Evolutionary conservation across 164 flowering plant species (phyloP).

Genomic region (Nelumbo lutea): DNA sequence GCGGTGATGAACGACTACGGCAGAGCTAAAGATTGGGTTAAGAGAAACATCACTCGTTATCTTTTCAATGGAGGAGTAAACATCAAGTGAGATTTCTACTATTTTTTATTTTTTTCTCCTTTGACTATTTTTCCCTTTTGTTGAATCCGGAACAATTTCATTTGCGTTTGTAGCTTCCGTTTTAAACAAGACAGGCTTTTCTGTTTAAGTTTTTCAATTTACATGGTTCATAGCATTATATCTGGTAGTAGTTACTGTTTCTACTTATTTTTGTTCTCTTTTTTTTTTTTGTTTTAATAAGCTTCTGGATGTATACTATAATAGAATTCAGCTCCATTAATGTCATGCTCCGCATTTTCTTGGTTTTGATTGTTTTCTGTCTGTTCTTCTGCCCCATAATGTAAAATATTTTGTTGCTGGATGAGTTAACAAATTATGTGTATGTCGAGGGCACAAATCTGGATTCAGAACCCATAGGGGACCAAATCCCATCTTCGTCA

Average conservation of each 20-base stretch:
- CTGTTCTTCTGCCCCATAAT: no score
- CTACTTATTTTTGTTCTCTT: no score
- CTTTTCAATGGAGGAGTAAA: slow-evolving; percentile 50
- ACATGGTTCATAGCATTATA: not conserved
- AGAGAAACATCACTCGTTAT: slow-evolving; percentile 41
- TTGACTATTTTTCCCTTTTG: not conserved
- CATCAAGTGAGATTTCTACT: slow-evolving; percentile 37
- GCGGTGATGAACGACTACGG: slow-evolving; percentile 19
- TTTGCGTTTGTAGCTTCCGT: not conserved
- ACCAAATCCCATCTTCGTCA: no score
- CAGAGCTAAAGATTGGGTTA: slow-evolving; percentile 55
- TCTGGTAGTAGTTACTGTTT: not conserved
- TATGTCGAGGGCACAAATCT: not conserved
- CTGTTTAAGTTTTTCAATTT: no score
- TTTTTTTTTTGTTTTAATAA: not conserved
- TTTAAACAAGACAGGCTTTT: no score
- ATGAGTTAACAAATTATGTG: not conserved
- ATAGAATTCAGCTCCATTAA: no score
- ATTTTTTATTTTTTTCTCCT: not conserved
- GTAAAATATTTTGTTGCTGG: not conserved
- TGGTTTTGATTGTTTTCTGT: no score
- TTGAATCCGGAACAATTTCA: not conserved
- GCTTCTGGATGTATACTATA: no score
- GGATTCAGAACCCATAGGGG: not conserved
- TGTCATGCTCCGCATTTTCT: no score